Evolutionary conservation across 2,329 filamentous ascomycete genomes (phyloP).

Genomic region (Cytospora chrysosperma): DNA sequence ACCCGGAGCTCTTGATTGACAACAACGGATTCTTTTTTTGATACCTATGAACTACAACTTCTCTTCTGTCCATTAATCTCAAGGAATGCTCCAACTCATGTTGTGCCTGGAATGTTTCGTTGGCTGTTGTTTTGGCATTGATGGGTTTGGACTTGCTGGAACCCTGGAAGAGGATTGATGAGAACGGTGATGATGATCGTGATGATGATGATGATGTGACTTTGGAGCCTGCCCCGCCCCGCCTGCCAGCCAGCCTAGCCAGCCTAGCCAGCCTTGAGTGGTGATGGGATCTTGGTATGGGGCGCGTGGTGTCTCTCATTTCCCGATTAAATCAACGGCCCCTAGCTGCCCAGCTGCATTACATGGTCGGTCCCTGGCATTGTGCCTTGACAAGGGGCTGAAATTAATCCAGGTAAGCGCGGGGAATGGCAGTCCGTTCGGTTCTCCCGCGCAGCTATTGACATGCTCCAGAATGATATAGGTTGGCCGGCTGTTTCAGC

Average conservation of each 20-base stretch:
- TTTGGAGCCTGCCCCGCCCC: neutral
- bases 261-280: too few relatives aligned
- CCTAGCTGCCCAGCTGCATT: too few relatives aligned
- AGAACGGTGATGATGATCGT: too few relatives aligned
- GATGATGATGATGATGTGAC: neutral
- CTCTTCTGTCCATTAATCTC: neutral
- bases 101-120: neutral
- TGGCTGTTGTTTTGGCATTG: too few relatives aligned
- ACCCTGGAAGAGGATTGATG: neutral
- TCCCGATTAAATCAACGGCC: neutral
- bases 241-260: too few relatives aligned
- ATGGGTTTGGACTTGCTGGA: neutral
- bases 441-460: neutral
- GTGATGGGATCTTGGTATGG: slow-evolving; percentile 1
- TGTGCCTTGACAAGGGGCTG: neutral
- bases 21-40: slow-evolving; percentile 16
- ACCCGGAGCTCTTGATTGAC: slow-evolving; percentile 16
- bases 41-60: slow-evolving; percentile 3
- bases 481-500: neutral
- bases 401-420: too few relatives aligned
- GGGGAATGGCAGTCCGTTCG: too few relatives aligned
- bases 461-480: neutral
- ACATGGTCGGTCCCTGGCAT: slow-evolving; percentile 3
- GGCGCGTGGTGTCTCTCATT: slow-evolving; percentile 23
- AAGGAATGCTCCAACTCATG: too few relatives aligned